Percentiles rank a stretch among this genome's conserved stretches.
Conservation (phyloP, 768 basidiomycete species). For the Boletus sp. region DNA sequence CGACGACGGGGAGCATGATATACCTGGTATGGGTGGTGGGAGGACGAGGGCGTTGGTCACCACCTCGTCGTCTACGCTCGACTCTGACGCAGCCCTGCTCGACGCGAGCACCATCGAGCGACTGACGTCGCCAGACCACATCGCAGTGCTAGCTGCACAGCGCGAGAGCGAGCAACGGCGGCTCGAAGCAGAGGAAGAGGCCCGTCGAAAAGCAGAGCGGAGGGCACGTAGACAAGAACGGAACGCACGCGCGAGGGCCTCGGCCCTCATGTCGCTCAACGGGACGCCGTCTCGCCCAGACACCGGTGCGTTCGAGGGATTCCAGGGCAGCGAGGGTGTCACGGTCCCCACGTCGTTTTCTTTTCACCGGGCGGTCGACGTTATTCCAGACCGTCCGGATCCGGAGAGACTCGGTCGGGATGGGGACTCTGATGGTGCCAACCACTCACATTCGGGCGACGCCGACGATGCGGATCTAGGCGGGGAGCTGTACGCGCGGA, state of each 20-base stretch:
- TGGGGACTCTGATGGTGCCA: slow-evolving; percentile 2
- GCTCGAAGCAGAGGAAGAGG: slow-evolving; percentile 38
- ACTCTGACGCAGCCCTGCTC: slow-evolving; percentile 68
- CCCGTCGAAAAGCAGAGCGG: slow-evolving; percentile 46
- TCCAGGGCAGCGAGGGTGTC: slow-evolving; percentile 49
- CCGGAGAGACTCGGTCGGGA: slow-evolving; percentile 3
- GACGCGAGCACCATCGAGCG: slow-evolving; percentile 54
- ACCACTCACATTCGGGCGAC: slow-evolving; percentile 24
- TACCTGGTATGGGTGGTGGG: neutral
- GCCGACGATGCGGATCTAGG: slow-evolving; percentile 60
- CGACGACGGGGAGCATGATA: slow-evolving; percentile 35
- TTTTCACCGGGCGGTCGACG: neutral
- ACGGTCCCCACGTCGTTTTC: neutral
- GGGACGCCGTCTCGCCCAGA: slow-evolving; percentile 18
- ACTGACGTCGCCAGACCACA: slow-evolving; percentile 42
- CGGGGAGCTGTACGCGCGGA: slow-evolving; percentile 50
- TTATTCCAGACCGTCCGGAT: slow-evolving; percentile 3
- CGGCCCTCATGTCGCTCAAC: slow-evolving; percentile 32
- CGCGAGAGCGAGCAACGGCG: slow-evolving; percentile 27
- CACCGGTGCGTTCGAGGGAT: slow-evolving; percentile 56
- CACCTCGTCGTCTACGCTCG: slow-evolving; percentile 46
- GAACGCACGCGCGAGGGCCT: slow-evolving; percentile 40
- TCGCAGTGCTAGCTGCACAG: slow-evolving; percentile 27
- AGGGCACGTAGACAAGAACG: slow-evolving; percentile 43
- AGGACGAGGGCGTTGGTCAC: slow-evolving; percentile 25